Percentiles rank a stretch among this genome's conserved stretches.
Evolutionary conservation across 176 grass and related monocot species (phyloP).

Genomic region (Aegilops speltoides): DNA sequence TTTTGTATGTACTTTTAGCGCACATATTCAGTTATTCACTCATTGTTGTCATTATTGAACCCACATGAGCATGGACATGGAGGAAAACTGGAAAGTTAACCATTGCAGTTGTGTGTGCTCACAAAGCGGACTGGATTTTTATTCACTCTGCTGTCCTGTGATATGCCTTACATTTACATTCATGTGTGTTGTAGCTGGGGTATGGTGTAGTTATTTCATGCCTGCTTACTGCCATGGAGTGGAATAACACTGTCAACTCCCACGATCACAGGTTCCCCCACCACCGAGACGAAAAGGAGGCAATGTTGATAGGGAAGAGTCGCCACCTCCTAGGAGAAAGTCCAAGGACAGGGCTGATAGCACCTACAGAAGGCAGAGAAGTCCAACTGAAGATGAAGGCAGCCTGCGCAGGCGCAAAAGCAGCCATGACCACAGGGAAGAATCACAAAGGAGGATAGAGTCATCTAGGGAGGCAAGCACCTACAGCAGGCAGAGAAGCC

Average conservation of each 20-base stretch:
- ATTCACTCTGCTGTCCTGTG: not conserved
- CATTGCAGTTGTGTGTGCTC: not conserved
- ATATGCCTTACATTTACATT: not conserved
- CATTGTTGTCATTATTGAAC: not conserved
- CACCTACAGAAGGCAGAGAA: conserved; percentile 35
- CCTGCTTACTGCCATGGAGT: not conserved
- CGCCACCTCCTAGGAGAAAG: conserved; percentile 43
- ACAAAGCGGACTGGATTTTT: not conserved
- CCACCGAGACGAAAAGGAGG: conserved; percentile 47
- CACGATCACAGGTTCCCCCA: conserved; percentile 53
- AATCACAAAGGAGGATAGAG: conserved; percentile 28
- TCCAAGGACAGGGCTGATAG: conserved; percentile 35
- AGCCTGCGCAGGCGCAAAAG: conserved; percentile 12
- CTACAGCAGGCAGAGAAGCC: conserved; percentile 34
- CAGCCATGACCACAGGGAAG: conserved; percentile 33
- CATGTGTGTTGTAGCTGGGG: not conserved
- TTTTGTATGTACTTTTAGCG: not conserved
- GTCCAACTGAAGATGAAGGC: conserved; percentile 26
- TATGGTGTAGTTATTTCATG: not conserved
- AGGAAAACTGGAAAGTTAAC: not conserved
- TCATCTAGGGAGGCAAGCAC: conserved; percentile 42
- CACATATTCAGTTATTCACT: not conserved
- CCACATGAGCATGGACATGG: not conserved
- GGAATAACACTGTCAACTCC: not conserved
- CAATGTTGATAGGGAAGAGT: conserved; percentile 40